A percentile compares a stretch with the other conserved stretches of the same genome.
These are phyloP conservation scores for Phytopythium ostracodes DNA, from an alignment of 352 stramenopile species.

Conservation along the genomic window DNA sequence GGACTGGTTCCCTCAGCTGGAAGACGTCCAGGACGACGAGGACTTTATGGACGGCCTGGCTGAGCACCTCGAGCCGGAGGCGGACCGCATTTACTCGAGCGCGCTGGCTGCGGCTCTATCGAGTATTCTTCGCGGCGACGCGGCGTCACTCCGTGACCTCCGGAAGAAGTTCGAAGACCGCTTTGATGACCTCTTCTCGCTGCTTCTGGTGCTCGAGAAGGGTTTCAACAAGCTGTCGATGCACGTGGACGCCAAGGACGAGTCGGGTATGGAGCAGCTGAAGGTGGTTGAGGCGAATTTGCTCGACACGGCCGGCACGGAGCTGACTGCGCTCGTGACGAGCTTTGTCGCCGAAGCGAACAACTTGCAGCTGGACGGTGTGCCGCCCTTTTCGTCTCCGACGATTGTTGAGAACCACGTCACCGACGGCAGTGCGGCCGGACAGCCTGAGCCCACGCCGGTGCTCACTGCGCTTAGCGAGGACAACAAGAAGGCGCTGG, in stretches of 20 bases:
- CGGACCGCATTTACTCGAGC: constrained; percentile 45
- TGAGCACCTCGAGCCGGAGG: constrained; percentile 34
- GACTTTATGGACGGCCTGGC: constrained; percentile 58
- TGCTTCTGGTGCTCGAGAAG: constrained; percentile 56
- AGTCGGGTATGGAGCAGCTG: constrained; percentile 36
- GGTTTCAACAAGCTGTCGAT: constrained; percentile 65
- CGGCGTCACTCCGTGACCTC: constrained; percentile 61
- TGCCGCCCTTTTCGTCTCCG: constrained; percentile 28
- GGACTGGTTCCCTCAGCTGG: constrained; percentile 42
- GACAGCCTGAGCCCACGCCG: background rate
- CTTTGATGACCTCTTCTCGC: constrained; percentile 58
- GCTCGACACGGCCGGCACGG: constrained; percentile 39
- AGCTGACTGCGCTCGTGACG: constrained; percentile 54
- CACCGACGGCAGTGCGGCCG: constrained; percentile 5
- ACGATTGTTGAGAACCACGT: constrained; percentile 2
- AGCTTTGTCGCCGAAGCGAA: constrained; percentile 67
- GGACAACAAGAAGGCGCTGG: constrained; percentile 60
- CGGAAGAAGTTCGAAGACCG: constrained; percentile 71
- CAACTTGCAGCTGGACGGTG: constrained; percentile 47
- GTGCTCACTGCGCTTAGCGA: constrained; percentile 41
- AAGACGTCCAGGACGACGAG: constrained; percentile 50
- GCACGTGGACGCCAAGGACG: constrained; percentile 49
- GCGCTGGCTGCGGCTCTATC: constrained; percentile 50
- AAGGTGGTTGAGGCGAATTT: constrained; percentile 48
- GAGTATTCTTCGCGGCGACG: constrained; percentile 68